These are phyloP conservation scores for Rehmannia glutinosa DNA, from an alignment of 257 asterid species.

Conservation along the genomic window DNA sequence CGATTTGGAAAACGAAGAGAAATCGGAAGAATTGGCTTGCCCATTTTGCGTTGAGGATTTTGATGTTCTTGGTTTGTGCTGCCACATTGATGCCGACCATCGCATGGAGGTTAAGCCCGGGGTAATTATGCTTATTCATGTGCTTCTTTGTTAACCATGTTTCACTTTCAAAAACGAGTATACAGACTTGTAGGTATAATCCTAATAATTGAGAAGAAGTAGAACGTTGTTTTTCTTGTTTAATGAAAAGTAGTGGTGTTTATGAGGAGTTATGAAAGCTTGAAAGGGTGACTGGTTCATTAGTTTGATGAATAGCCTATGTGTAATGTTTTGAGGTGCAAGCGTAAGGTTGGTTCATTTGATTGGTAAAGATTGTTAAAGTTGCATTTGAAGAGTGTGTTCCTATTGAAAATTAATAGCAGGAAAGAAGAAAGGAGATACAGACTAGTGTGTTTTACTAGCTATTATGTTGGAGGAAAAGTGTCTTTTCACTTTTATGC, in stretches of 20 bases:
- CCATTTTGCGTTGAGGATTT: constrained; percentile 86
- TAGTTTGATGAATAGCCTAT: background rate
- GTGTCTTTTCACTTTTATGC: background rate
- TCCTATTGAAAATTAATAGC: background rate
- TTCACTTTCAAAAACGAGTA: background rate
- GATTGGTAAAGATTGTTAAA: constrained; percentile 13
- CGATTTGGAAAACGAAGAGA: constrained; percentile 30
- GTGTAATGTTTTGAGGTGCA: constrained; percentile 10
- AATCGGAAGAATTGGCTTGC: constrained; percentile 71
- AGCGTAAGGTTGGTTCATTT: background rate
- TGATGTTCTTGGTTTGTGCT: constrained; percentile 79
- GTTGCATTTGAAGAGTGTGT: background rate
- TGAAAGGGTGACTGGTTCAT: constrained; percentile 2
- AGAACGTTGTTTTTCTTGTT: background rate
- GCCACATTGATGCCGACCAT: constrained; percentile 91
- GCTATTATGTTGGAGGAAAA: background rate
- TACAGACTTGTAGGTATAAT: background rate
- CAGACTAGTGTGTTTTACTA: background rate
- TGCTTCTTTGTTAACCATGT: background rate
- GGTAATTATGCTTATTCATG: constrained; percentile 39
- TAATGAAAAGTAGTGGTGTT: background rate
- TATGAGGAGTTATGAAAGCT: background rate
- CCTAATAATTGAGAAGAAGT: background rate
- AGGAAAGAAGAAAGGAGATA: background rate
- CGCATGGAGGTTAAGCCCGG: constrained; percentile 75